Conservation (phyloP, 352 stramenopile genomes). For the Pythium sukuiense region DNA sequence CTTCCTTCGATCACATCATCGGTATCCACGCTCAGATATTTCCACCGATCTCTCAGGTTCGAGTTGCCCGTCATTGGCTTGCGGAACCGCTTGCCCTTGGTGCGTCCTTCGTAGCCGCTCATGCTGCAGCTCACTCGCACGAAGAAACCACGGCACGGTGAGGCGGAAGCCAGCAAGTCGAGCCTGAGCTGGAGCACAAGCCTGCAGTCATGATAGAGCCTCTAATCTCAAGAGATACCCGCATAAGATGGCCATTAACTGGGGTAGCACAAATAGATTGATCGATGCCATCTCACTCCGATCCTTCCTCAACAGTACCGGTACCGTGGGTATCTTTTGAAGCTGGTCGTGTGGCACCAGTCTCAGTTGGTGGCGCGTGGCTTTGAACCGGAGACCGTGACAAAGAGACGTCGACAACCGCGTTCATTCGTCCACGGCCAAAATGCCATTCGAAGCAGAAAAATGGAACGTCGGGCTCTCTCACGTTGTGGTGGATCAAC, state of each 20-base stretch:
- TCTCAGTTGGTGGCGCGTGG: slow-evolving; percentile 23
- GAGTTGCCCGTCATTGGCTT: slow-evolving; percentile 49
- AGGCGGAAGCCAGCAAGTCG: background rate
- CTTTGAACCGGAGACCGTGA: slow-evolving; percentile 19
- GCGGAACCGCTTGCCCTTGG: slow-evolving; percentile 57
- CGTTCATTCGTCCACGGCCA: slow-evolving; percentile 11
- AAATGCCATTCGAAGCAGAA: slow-evolving; percentile 1
- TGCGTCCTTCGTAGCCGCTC: slow-evolving; percentile 35
- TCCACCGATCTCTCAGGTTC: slow-evolving; percentile 54
- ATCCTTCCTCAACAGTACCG: too few relatives aligned
- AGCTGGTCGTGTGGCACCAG: slow-evolving; percentile 25
- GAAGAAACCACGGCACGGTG: background rate
- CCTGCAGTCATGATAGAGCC: too few relatives aligned
- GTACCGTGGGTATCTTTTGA: slow-evolving; percentile 17
- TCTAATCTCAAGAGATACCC: too few relatives aligned
- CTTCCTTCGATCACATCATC: slow-evolving; percentile 43
- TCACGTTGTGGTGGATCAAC: background rate
- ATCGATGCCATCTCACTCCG: background rate
- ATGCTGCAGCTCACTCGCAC: slow-evolving; percentile 4
- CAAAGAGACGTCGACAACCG: slow-evolving; percentile 28
- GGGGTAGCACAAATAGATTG: background rate
- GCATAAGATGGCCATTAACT: too few relatives aligned
- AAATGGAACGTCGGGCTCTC: background rate
- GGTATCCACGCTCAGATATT: slow-evolving; percentile 46
- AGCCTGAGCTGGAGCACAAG: background rate